Evolutionary conservation across 2,329 filamentous ascomycete genomes (phyloP).

Genomic region (Diaporthe velutina): DNA sequence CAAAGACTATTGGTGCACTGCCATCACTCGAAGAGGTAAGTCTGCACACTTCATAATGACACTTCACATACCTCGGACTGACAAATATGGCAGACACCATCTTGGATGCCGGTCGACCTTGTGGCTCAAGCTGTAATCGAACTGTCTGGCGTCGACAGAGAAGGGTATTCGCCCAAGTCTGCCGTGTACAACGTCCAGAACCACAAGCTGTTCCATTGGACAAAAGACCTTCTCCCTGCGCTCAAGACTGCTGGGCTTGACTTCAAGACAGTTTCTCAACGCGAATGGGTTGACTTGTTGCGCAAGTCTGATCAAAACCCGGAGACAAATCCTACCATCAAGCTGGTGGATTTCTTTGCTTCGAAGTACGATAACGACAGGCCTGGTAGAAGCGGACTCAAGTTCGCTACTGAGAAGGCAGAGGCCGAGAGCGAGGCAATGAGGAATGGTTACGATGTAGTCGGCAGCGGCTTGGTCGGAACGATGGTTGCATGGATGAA

Average conservation of each 20-base stretch:
- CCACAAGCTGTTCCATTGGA: conserved; percentile 62
- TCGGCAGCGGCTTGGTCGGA: conserved; percentile 52
- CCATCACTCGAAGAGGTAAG: conserved; percentile 56
- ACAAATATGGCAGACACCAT: conserved; percentile 43
- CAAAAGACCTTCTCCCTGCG: conserved; percentile 63
- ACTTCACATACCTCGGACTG: background rate
- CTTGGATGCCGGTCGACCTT: conserved; percentile 56
- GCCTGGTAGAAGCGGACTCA: conserved; percentile 51
- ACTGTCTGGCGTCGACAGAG: conserved; percentile 37
- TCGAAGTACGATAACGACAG: conserved; percentile 63
- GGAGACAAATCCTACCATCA: conserved; percentile 62
- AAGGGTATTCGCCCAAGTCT: conserved; percentile 40
- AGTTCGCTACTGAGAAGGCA: conserved; percentile 54
- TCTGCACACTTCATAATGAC: background rate
- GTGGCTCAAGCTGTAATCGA: conserved; percentile 42
- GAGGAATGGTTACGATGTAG: conserved; percentile 51
- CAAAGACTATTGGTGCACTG: conserved; percentile 59
- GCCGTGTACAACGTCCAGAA: conserved; percentile 67
- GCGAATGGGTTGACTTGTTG: conserved; percentile 60
- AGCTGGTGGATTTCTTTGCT: conserved; percentile 64
- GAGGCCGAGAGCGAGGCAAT: conserved; percentile 50
- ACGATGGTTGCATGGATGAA: conserved; percentile 53
- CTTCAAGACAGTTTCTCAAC: conserved; percentile 57
- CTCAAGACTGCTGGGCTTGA: conserved; percentile 58
- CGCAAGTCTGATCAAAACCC: conserved; percentile 61